Evolutionary conservation across 768 basidiomycete genomes (phyloP).

Genomic region (Tephrocybe sp.): DNA sequence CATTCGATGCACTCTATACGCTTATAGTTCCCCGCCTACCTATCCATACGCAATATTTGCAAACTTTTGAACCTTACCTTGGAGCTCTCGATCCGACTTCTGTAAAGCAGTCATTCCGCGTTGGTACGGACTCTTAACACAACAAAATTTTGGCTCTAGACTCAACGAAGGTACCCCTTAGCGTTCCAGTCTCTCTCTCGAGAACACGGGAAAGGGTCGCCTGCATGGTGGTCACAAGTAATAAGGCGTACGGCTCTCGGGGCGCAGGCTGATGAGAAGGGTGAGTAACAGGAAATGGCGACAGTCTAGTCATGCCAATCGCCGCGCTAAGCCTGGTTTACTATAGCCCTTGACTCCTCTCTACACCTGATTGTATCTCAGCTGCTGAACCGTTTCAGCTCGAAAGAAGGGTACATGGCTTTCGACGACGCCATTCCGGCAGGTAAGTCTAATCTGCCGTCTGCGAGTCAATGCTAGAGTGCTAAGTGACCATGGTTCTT

Average conservation of each 20-base stretch:
- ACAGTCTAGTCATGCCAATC: neutral
- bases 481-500: neutral
- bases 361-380: conserved; percentile 54
- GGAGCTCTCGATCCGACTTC: conserved; percentile 53
- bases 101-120: conserved; percentile 58
- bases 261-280: conserved; percentile 61
- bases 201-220: conserved; percentile 51
- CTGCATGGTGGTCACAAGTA: conserved; percentile 77
- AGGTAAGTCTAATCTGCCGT: conserved; percentile 32
- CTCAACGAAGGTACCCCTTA: conserved; percentile 15
- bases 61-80: conserved; percentile 63
- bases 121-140: conserved; percentile 36
- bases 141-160: neutral
- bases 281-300: conserved; percentile 33
- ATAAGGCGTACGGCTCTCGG: conserved; percentile 71
- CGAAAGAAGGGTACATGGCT: conserved; percentile 63
- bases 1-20: conserved; percentile 82
- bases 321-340: neutral
- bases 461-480: neutral
- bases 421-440: conserved; percentile 50
- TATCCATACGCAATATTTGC: conserved; percentile 63
- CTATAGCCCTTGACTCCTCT: conserved; percentile 50
- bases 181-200: conserved; percentile 48
- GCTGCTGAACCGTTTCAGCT: conserved; percentile 69
- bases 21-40: conserved; percentile 66